Conservation (phyloP, 345 rosid genomes). For the Citrus hindsii region DNA sequence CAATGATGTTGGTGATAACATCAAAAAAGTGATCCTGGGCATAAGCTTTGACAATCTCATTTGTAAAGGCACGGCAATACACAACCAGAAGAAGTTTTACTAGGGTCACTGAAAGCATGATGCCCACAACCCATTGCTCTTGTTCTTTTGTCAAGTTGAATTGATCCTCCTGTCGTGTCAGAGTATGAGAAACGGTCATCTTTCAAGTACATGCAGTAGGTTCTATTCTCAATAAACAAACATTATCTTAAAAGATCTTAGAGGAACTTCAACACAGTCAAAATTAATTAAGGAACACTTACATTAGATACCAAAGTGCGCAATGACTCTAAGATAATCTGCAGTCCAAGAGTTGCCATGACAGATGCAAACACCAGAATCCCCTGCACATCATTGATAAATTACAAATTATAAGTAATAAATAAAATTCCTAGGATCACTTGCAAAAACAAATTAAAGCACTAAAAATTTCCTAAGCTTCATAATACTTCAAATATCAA, state of each 20-base stretch:
- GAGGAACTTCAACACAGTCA: neutral
- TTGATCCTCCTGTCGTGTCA: slow-evolving; percentile 52
- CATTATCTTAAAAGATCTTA: neutral
- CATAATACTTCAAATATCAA: neutral
- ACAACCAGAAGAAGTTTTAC: slow-evolving; percentile 70
- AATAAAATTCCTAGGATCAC: slow-evolving; percentile 2
- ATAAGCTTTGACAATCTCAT: slow-evolving; percentile 94
- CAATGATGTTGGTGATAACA: slow-evolving; percentile 90
- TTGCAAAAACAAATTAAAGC: neutral
- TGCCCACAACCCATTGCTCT: slow-evolving; percentile 91
- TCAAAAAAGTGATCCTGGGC: slow-evolving; percentile 99
- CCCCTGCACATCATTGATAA: slow-evolving; percentile 52
- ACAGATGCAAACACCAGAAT: slow-evolving; percentile 98
- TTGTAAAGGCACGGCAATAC: slow-evolving; percentile 76
- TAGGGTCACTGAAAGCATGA: slow-evolving; percentile 88
- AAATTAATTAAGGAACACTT: slow-evolving; percentile 28
- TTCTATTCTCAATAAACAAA: neutral
- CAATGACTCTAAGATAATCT: slow-evolving; percentile 88
- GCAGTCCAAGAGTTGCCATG: slow-evolving; percentile 98
- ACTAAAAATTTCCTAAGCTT: neutral
- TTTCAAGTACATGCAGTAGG: neutral
- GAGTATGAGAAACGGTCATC: slow-evolving; percentile 11
- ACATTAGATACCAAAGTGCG: slow-evolving; percentile 73
- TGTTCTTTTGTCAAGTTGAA: slow-evolving; percentile 63
- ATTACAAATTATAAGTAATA: neutral